phyloP scores from a whole-genome alignment of 352 stramenopile species.

The Phytophthora cryptogea region DNA sequence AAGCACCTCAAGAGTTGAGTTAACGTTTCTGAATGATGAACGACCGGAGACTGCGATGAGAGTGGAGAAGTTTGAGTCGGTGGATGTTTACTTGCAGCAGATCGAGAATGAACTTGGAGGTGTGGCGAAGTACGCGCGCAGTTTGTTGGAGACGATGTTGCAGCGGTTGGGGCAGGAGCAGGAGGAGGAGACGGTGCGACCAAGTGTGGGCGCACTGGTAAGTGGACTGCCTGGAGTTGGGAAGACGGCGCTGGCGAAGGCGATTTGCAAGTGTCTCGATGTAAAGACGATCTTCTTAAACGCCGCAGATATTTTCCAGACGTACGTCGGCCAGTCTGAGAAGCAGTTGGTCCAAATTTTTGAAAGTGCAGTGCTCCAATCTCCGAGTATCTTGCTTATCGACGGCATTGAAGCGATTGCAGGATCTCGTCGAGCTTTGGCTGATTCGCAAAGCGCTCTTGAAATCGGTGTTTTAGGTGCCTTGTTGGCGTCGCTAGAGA shows the following conservation, averaged over 20 bases:
- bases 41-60: not conserved
- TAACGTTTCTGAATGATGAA: slow-evolving; percentile 36
- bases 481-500: slow-evolving; percentile 87
- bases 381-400: slow-evolving; percentile 76
- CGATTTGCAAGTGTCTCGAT: slow-evolving; percentile 40
- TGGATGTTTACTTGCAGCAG: slow-evolving; percentile 33
- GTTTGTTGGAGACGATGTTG: slow-evolving; percentile 47
- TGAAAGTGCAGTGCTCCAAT: slow-evolving; percentile 46
- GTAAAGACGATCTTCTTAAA: slow-evolving; percentile 59
- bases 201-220: slow-evolving; percentile 64
- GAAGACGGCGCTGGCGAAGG: slow-evolving; percentile 66
- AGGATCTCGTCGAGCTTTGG: slow-evolving; percentile 54
- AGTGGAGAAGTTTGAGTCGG: slow-evolving; percentile 21
- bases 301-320: slow-evolving; percentile 95
- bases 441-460: slow-evolving; percentile 63
- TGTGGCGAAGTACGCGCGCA: slow-evolving; percentile 38
- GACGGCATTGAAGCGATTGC: slow-evolving; percentile 93
- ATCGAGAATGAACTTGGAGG: slow-evolving; percentile 49
- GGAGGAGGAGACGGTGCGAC: slow-evolving; percentile 7
- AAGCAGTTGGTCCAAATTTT: slow-evolving; percentile 67
- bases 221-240: slow-evolving; percentile 73
- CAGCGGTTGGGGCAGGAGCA: slow-evolving; percentile 24
- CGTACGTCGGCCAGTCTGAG: slow-evolving; percentile 92
- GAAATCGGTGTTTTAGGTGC: slow-evolving; percentile 82
- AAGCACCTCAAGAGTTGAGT: slow-evolving; percentile 25